A percentile compares a stretch with the other conserved stretches of the same genome.
phyloP scores from a whole-genome alignment of 495 filamentous ascomycete species.

The Penicillium ochrochloron region DNA sequence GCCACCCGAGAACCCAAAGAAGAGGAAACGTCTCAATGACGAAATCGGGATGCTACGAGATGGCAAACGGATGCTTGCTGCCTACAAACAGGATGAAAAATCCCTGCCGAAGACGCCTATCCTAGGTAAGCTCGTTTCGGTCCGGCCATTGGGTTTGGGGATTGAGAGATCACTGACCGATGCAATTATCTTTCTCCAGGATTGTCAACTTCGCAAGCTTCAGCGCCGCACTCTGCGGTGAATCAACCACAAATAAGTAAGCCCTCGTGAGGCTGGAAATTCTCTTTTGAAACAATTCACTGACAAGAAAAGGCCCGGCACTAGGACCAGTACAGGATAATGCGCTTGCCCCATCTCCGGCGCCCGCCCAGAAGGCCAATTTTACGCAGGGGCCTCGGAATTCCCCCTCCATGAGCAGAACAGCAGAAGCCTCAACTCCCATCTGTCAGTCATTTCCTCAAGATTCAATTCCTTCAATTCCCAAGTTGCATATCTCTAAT shows the following conservation, averaged over 20 bases:
- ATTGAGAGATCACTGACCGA: background rate
- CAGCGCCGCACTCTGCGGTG: background rate
- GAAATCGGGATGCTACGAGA: slow-evolving; percentile 28
- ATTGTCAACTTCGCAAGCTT: background rate
- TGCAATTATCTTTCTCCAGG: background rate
- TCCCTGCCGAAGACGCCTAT: background rate
- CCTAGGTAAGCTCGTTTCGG: background rate
- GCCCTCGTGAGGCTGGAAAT: background rate
- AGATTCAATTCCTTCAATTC: too few species aligned
- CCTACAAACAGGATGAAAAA: background rate
- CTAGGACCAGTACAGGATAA: too few species aligned
- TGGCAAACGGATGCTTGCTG: slow-evolving; percentile 3
- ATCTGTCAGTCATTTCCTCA: too few species aligned
- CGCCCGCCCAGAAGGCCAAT: too few species aligned
- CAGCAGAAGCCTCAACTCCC: too few species aligned
- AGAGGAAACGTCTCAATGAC: background rate
- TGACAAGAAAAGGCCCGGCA: too few species aligned
- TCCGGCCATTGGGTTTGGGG: background rate
- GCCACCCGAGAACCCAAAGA: slow-evolving; percentile 9
- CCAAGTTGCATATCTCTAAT: too few species aligned
- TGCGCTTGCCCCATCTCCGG: too few species aligned
- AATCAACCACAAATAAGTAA: background rate
- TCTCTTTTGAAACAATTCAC: too few species aligned
- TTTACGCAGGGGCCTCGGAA: too few species aligned
- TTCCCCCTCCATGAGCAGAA: too few species aligned